Base-by-base conservation (phyloP, 75 land plant genomes). In the Sequoiadendron giganteum region DNA sequence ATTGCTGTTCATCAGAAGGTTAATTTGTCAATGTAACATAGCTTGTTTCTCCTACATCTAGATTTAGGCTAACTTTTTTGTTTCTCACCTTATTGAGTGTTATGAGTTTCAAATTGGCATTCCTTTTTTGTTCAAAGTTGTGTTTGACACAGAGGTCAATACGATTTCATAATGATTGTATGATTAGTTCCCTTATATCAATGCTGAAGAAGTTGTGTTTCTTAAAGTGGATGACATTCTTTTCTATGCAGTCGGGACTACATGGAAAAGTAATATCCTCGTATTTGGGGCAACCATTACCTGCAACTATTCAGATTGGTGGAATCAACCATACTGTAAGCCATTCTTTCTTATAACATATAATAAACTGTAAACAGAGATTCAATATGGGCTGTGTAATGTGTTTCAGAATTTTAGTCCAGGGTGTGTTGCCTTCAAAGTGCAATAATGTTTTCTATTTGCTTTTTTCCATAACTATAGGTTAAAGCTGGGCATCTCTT, bases 181-280 rank as follows among this genome's bases (percentile, higher is more conserved):
- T 79, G 28, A 79, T 40, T 79, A 40, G 21, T 40, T n/a, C 84
- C 43, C 84, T 47, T 82, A 11, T 47, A 82, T 42, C 48, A 82
- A 47, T 47, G n/a, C 13, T 47, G 15, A 25, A 45, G 21, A 43
- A 82, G 40, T 18, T 40, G 47, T 47, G n/a, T 11, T 82, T 82
- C 49, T 43, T 47, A 43, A 9, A 47, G 30, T 45, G 47, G 32
- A 43, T 42, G 32, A 47, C 5, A 8, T n/a, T 28, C 15, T 82
- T 85, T 85, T 36, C 52, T 28, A 52, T 91, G 72, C 90, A 97
- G 99, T 92, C 91, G 8, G 97, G 97, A 86, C 88, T 98, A 52
- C 97, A 96, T 94, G 99, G 99, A 72, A 93, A 90, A 88, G 92
- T 96, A 49, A 86, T 94, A 68, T 94, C 97, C 87, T 92, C 95